These are phyloP conservation scores for Coemansia sp. DNA, from an alignment of 192 early-diverging fungal species.

Conservation along the genomic window DNA sequence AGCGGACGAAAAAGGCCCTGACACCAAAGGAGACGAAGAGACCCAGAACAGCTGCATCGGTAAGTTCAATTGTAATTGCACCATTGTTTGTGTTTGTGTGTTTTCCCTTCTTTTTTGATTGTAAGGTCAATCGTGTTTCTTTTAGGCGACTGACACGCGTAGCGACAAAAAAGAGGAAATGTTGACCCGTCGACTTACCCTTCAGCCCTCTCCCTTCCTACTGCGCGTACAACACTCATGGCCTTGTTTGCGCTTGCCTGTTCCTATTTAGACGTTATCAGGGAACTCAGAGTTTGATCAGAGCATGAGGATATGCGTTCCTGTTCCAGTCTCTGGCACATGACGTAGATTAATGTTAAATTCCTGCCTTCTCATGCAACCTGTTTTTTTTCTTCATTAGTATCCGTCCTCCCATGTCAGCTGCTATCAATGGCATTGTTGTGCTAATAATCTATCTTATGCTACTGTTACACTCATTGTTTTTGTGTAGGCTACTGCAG, in stretches of 20 bases:
- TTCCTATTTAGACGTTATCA: not conserved
- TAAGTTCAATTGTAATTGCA: slow-evolving; percentile 8
- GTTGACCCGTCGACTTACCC: not conserved
- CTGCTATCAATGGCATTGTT: slow-evolving; percentile 2
- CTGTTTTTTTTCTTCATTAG: not conserved
- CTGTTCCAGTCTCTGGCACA: not conserved
- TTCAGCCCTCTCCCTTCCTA: not conserved
- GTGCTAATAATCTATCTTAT: not conserved
- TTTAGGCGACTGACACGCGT: not conserved
- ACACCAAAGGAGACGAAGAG: not conserved
- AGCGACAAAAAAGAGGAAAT: not conserved
- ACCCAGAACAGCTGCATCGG: slow-evolving; percentile 12
- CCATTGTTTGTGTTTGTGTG: not conserved
- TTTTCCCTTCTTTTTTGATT: not conserved
- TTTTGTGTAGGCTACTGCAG: slow-evolving; percentile 11
- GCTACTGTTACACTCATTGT: not conserved
- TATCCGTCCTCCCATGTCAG: not conserved
- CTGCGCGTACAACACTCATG: not conserved
- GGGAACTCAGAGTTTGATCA: not conserved
- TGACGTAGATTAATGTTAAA: slow-evolving; percentile 5
- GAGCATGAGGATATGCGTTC: not conserved
- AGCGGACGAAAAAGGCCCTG: slow-evolving; percentile 12
- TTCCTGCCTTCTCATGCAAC: not conserved
- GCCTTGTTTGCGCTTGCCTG: not conserved
- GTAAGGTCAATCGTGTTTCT: not conserved